Percentiles rank a stretch among this genome's conserved stretches.
Conservation (phyloP, 257 asterid species). For the Solanum piurae region DNA sequence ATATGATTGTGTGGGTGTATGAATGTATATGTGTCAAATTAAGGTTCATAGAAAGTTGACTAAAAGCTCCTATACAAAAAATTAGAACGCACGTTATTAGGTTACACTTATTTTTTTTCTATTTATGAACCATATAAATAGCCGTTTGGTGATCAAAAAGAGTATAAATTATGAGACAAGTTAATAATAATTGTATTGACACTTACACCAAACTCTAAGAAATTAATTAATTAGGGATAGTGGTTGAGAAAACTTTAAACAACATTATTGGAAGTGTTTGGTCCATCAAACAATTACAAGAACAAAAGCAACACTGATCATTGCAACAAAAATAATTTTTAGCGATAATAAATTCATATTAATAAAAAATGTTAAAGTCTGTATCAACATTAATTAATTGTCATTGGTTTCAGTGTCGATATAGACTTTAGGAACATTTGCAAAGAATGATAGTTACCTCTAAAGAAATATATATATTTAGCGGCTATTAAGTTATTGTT, state of each 20-base stretch:
- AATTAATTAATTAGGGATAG: background rate
- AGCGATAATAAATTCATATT: too few species aligned
- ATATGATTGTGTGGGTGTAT: background rate
- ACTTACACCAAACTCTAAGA: background rate
- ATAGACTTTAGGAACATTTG: too few species aligned
- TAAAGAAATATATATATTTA: too few species aligned
- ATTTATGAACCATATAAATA: background rate
- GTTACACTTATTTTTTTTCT: background rate
- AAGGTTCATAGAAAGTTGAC: background rate
- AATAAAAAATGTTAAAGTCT: rapidly evolving
- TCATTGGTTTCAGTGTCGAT: too few species aligned
- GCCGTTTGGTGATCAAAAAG: background rate
- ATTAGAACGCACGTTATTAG: background rate
- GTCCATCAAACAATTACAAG: background rate
- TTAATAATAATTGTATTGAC: too few species aligned
- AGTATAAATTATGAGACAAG: background rate
- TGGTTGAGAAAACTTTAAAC: background rate
- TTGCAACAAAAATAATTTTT: too few species aligned
- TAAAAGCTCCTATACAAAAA: background rate
- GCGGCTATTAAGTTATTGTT: too few species aligned
- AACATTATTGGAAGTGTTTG: background rate
- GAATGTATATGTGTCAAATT: background rate
- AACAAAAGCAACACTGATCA: background rate
- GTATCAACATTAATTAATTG: too few species aligned
- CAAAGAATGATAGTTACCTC: too few species aligned